These are phyloP conservation scores for Plasmodium fragile DNA, from an alignment of 169 alveolate species.

Conservation along the genomic window DNA sequence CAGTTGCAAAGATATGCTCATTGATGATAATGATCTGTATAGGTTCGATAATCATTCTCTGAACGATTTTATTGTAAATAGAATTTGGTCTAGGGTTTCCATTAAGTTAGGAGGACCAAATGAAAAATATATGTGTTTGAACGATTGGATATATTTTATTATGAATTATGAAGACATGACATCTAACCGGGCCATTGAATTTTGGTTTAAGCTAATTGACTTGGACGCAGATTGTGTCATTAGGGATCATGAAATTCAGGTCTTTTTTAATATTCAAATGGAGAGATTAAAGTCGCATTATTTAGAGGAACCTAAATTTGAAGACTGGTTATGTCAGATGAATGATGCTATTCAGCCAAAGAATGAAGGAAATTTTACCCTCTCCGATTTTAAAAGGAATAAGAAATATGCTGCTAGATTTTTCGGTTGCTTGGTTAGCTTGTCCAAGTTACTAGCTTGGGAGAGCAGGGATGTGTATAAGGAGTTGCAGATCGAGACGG, in stretches of 20 bases:
- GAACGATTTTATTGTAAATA: slow-evolving; percentile 72
- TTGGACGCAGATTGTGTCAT: slow-evolving; percentile 74
- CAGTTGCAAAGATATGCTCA: slow-evolving; percentile 76
- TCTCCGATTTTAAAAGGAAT: slow-evolving; percentile 71
- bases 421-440: slow-evolving; percentile 73
- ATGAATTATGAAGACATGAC: slow-evolving; percentile 77
- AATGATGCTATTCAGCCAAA: slow-evolving; percentile 75
- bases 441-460: slow-evolving; percentile 75
- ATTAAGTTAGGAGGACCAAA: slow-evolving; percentile 72
- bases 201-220: slow-evolving; percentile 73
- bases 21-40: slow-evolving; percentile 69
- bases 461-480: slow-evolving; percentile 75
- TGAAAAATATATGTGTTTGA: slow-evolving; percentile 72
- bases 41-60: slow-evolving; percentile 73
- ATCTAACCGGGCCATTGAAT: slow-evolving; percentile 51
- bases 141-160: slow-evolving; percentile 73
- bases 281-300: slow-evolving; percentile 74
- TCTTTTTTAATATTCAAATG: slow-evolving; percentile 69
- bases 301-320: slow-evolving; percentile 77
- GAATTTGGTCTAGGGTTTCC: slow-evolving; percentile 68
- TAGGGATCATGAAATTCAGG: slow-evolving; percentile 75
- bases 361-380: slow-evolving; percentile 69
- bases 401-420: slow-evolving; percentile 69
- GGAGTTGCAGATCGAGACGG: slow-evolving; percentile 73
- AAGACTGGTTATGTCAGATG: slow-evolving; percentile 77